Percentiles rank a stretch among this genome's conserved stretches.
These are phyloP conservation scores for Murraya koenigii DNA, from an alignment of 345 rosid species.

Conservation along the genomic window DNA sequence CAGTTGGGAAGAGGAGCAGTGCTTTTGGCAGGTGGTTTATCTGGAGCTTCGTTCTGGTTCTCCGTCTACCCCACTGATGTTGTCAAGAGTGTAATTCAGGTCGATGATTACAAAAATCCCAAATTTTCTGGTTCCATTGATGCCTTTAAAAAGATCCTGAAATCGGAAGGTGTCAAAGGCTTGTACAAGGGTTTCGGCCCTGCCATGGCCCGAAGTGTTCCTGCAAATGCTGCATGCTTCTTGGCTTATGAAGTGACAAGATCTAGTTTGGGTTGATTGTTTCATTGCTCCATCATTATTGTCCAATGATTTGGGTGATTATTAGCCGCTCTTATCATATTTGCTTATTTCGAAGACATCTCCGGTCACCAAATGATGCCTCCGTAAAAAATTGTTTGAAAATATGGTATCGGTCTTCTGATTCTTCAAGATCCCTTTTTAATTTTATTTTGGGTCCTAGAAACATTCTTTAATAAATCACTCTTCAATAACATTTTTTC, in stretches of 20 bases:
- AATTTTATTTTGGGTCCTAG: neutral
- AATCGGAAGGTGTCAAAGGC: conserved; percentile 85
- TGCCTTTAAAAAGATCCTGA: conserved; percentile 69
- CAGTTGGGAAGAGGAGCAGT: conserved; percentile 80
- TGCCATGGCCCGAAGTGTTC: conserved; percentile 93
- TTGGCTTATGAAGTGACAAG: conserved; percentile 85
- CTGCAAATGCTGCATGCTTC: conserved; percentile 99
- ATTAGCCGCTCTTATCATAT: conserved; percentile 8
- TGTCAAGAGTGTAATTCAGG: conserved; percentile 89
- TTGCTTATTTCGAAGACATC: conserved; percentile 10
- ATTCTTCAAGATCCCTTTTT: conserved; percentile 6
- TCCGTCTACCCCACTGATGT: conserved; percentile 92
- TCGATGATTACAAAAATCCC: conserved; percentile 84
- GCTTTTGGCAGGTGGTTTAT: conserved; percentile 83
- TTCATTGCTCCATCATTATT: neutral
- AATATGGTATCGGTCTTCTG: conserved; percentile 6
- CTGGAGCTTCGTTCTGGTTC: conserved; percentile 87
- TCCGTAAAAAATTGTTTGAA: conserved; percentile 10
- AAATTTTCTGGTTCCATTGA: conserved; percentile 71
- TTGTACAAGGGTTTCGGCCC: conserved; percentile 94
- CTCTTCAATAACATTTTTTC: neutral
- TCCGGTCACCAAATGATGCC: conserved; percentile 8
- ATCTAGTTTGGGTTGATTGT: conserved; percentile 68
- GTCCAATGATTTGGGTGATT: conserved; percentile 1
- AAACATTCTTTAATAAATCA: conserved; percentile 18